Base-by-base conservation (phyloP, 2,329 filamentous ascomycete genomes). In the Fusarium mangiferae region DNA sequence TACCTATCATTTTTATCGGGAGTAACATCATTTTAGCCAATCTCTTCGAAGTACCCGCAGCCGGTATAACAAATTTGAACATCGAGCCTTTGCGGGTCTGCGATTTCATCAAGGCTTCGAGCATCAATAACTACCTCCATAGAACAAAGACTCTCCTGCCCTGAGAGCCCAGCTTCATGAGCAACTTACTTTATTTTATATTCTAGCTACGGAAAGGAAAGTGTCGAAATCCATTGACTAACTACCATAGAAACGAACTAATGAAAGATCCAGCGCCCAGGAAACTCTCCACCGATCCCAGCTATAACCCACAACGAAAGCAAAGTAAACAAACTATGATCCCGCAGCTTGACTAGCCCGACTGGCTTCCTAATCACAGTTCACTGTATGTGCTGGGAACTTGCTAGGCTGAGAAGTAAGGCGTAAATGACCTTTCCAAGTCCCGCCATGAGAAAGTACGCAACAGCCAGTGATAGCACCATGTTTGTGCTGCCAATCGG, bases 171-270 rank as follows among this genome's bases (percentile, higher is more conserved):
- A 22, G 9, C 0, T 10, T 10, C 3, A 22, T 13, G 8, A 24
- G 5, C 3, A n/a, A 45, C 12, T 20, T 28, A 2, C 13, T 10
- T 20, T 7, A 9, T 46, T 28, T 20, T 9, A 14, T 33, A 2
- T 33, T 33, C 1, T 2, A 28, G 17, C 26, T 46, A 46, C 4
- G 7, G 1, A 6, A 46, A 15, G 12, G 18, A 22, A 28, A 22
- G 6, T 10, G 12, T 49, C 0, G 3, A 49, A 6, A 5, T 6
- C 30, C 12, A 2, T 14, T 15, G 6, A 22, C 7, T n/a, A 14
- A n/a, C 13, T 6, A 17, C 46, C 5, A 33, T 17, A n/a, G 5
- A 18, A 8, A 8, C 20, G 0, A 49, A 8, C 9, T n/a, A 49
- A 6, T 4, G 15, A 18, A 13, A 18, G 28, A 18, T 22, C 2